Conservation (phyloP, 257 asterid species). For the Cynanchum wilfordii region DNA sequence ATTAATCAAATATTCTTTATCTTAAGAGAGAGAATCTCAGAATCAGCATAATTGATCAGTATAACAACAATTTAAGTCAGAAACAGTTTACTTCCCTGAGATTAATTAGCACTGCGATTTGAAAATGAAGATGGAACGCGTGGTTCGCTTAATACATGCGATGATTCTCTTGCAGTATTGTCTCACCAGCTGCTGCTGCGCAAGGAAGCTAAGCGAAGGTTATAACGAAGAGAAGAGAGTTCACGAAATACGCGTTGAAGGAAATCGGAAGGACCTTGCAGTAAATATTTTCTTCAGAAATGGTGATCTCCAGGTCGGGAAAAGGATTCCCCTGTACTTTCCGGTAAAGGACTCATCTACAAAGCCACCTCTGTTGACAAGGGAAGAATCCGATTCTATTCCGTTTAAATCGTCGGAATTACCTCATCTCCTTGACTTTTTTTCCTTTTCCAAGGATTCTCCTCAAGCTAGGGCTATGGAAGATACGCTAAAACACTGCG, state of each 20-base stretch:
- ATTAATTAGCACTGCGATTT: no score
- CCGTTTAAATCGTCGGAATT: slow-evolving; percentile 55
- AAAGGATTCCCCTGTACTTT: slow-evolving; percentile 48
- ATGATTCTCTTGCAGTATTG: slow-evolving; percentile 14
- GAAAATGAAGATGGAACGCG: no score
- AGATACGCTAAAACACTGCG: slow-evolving; percentile 66
- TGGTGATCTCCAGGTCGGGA: slow-evolving; percentile 44
- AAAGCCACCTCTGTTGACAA: slow-evolving; percentile 57
- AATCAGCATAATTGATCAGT: no score
- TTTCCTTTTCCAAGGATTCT: slow-evolving; percentile 44
- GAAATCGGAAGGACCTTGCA: slow-evolving; percentile 37
- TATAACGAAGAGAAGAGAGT: background rate
- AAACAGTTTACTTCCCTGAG: no score
- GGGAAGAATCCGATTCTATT: slow-evolving; percentile 56
- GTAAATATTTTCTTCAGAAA: slow-evolving; percentile 52
- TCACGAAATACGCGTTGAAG: background rate
- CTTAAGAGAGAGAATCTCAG: no score
- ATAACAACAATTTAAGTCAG: no score
- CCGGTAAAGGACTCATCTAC: slow-evolving; percentile 39
- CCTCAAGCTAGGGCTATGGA: slow-evolving; percentile 60
- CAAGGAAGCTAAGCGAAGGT: slow-evolving; percentile 4
- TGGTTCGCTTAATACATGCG: no score
- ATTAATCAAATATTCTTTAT: no score
- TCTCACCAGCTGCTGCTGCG: slow-evolving; percentile 14
- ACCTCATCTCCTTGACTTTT: slow-evolving; percentile 35